Base-by-base conservation (phyloP, 768 basidiomycete species). In the Russula earlei region DNA sequence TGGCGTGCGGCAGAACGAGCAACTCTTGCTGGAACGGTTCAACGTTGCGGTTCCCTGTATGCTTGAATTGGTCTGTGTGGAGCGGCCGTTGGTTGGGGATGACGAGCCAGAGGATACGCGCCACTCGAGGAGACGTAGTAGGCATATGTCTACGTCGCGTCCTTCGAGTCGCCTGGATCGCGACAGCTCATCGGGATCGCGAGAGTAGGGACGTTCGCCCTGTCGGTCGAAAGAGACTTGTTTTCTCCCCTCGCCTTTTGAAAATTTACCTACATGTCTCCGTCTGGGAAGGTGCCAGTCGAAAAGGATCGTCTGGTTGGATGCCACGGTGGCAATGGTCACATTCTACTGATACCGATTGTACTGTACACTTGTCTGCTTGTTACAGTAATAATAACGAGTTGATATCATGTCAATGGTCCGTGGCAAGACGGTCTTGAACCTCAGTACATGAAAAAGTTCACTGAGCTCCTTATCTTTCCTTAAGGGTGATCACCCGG, bases 1-100 rank as follows among this genome's bases (percentile, higher is more conserved):
- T 2, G 88, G 88, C 9, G 67, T 89, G 25, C 62, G 68, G 52
- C 22, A 64, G 17, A 77, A 81, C 63, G 76, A 79, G 10, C 51
- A 65, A 10, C 62, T 73, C 27, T 72, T 82, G 45, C 68, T 65
- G 63, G 72, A 71, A 14, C 60, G 76, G 3, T 62, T 63, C 31
- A 76, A 75, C 48, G 80, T 72, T 50, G 65, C 69, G 17, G 63
- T 81, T 20, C 81, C 85, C 36, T 80, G 81, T 68, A 77, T 77
- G 51, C 80, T 84, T 61, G 77, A 81, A 61, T 62, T 88, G 54
- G 72, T 74, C 61, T 85, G 82, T 64, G 50, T 73, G 33, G 67
- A 65, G 41, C 69, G 71, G 34, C 77, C 77, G 61, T 70, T 74
- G 25, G 67, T 80, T 68, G 77, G 75, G 37, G 70, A 72, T 56